A percentile compares a stretch with the other conserved stretches of the same genome.
Evolutionary conservation across 306 rosid genomes (phyloP).

Genomic region (cucumber (Cucumis sativus)): Cucumber_9930_V3 NC_026660.2:20257501-20258000

Average conservation of each 20-base stretch:
- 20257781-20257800: not conserved
- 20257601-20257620: not conserved
- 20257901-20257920: conserved; percentile 81
- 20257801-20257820: conserved; percentile 16
- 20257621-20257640: not conserved
- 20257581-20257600: not conserved
- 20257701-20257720: not conserved
- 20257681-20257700: not conserved
- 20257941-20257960: conserved; percentile 69
- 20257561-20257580: not conserved
- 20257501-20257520: not conserved
- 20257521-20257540: not conserved
- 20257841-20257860: conserved; percentile 90
- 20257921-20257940: conserved; percentile 60
- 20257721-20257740: not conserved
- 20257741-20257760: not conserved
- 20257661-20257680: not conserved
- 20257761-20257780: not conserved
- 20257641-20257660: not conserved
- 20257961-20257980: conserved; percentile 99
- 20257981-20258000: conserved; percentile 14
- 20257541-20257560: not conserved
- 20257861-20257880: conserved; percentile 88
- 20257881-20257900: conserved; percentile 85
- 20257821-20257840: conserved; percentile 97